phyloP scores from a whole-genome alignment of 306 rosid genomes.

The Fragaria vesca region DNA sequence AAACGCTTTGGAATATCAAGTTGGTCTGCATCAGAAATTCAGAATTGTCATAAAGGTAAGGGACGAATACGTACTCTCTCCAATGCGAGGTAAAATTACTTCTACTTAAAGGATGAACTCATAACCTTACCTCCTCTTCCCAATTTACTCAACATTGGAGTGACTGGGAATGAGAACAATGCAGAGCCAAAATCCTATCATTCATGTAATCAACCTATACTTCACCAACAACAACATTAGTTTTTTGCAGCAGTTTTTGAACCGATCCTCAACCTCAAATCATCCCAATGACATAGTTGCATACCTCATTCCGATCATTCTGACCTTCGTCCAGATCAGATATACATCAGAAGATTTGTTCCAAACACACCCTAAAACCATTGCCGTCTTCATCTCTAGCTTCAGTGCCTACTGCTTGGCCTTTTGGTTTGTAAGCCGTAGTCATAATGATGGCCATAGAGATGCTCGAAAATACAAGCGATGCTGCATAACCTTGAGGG shows the following conservation, averaged over 20 bases:
- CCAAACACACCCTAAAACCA: conserved; percentile 1
- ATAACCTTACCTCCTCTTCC: background rate
- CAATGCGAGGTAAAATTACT: background rate
- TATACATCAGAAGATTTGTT: conserved; percentile 2
- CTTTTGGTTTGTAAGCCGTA: background rate
- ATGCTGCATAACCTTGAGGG: background rate
- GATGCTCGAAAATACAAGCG: background rate
- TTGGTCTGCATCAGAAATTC: background rate
- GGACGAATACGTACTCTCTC: background rate
- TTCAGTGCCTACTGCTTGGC: background rate
- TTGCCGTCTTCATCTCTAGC: background rate
- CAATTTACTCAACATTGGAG: background rate
- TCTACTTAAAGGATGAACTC: background rate
- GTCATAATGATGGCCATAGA: background rate
- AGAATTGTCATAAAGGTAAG: background rate
- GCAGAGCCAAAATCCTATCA: background rate
- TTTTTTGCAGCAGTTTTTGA: background rate
- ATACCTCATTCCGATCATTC: background rate
- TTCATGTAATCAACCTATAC: background rate
- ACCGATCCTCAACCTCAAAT: background rate
- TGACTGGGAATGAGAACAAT: background rate
- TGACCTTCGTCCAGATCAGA: background rate
- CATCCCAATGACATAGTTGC: background rate
- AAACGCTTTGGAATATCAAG: background rate
- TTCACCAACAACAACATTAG: background rate